These are phyloP conservation scores for Backusella morwellensis DNA, from an alignment of 192 early-diverging fungal genomes.

Conservation along the genomic window DNA sequence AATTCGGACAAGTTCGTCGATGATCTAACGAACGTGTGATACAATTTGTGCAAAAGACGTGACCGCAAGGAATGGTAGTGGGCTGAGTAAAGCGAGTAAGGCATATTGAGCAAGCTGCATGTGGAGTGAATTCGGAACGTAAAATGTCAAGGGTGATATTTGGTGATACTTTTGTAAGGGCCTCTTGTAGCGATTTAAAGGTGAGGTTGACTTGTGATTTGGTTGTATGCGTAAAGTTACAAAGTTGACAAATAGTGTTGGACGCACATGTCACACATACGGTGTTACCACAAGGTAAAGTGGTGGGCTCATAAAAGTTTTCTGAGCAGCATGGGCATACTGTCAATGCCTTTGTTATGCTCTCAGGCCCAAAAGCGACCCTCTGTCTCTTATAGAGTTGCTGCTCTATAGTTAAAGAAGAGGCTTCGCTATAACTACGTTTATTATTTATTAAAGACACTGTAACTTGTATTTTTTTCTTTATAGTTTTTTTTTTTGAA, in stretches of 20 bases:
- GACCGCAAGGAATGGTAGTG: constrained; percentile 63
- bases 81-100: constrained; percentile 50
- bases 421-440: not conserved
- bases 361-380: constrained; percentile 13
- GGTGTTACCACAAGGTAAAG: constrained; percentile 44
- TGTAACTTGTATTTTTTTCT: not conserved
- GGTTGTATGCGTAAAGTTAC: constrained; percentile 14
- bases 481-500: not conserved
- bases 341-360: constrained; percentile 4
- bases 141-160: constrained; percentile 1
- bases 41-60: constrained; percentile 63
- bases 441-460: constrained; percentile 10
- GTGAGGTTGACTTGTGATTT: constrained; percentile 27
- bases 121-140: not conserved
- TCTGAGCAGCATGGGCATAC: constrained; percentile 38
- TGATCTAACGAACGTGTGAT: constrained; percentile 57
- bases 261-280: constrained; percentile 31
- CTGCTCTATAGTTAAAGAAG: not conserved
- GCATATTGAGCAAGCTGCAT: constrained; percentile 63
- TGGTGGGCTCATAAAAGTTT: constrained; percentile 35
- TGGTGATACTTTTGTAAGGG: not conserved
- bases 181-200: constrained; percentile 28
- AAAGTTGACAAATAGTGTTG: constrained; percentile 1
- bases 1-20: constrained; percentile 41
- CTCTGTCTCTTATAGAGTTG: not conserved